Evolutionary conservation across 2,329 filamentous ascomycete species (phyloP), one percentile per base, ranked within the genome.

Genomic region (Aspergillus novofumigatus): DNA sequence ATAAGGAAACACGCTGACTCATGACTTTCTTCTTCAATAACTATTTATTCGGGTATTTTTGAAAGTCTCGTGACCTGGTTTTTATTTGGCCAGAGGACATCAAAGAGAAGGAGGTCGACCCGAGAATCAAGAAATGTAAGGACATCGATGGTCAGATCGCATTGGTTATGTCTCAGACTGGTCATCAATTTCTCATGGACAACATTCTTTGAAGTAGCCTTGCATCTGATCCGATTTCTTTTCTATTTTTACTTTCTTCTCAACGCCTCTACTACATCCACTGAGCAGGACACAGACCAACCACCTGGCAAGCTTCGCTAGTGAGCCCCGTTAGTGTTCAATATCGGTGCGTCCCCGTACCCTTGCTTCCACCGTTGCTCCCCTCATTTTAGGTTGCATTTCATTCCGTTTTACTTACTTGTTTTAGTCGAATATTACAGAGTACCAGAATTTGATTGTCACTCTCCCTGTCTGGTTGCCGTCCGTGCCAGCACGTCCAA

Each of bases 351-450:
- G 7, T 7, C 4, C 44, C 44, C 44, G 10, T 47, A 32, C 53
- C 49, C 48, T 56, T 57, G 32, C 56, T 51, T 52, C 28, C 32
- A 23, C 42, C 41, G 50, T 50, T 49, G 53, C 51, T 50, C 52
- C 38, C 35, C 56, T 58, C 51, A 28, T 42, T 52, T 49, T 48
- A 47, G 54, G 55, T 53, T 56, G 58, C 59, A 63, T 59, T 50
- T 48, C 50, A 53, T 59, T 53, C 44, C 50, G 52, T 59, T 53
- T 60, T 47, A 58, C 55, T 53, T 59, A 60, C 60, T 25, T 47
- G n/a, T 59, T 52, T 57, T 59, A 61, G 60, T 54, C 54, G 51
- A 50, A 20, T 25, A 11, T 29, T 29, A 26, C 23, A 21, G 9
- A 23, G 23, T 23, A 26, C 32, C 14, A 38, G 14, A 38, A 38